phyloP scores from a whole-genome alignment of 129 eudicot genomes.

The Lonicera japonica region DNA sequence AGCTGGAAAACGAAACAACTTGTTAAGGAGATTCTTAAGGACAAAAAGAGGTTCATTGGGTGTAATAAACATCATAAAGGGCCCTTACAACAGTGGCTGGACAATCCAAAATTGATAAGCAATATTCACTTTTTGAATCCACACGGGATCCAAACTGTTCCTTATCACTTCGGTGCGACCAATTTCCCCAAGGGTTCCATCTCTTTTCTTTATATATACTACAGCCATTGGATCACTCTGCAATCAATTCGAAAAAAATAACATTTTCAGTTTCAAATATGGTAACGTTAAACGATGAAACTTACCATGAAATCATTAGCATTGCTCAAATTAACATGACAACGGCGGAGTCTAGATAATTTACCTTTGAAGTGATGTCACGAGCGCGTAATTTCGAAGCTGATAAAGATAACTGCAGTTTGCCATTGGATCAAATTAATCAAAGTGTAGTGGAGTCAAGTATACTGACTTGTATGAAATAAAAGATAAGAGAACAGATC shows the following conservation, averaged over 20 bases:
- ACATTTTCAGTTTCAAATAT: neutral
- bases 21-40: conserved; percentile 5
- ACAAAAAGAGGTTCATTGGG: conserved; percentile 6
- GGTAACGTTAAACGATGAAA: neutral
- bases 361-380: conserved; percentile 87
- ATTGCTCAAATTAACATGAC: neutral
- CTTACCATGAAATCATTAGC: neutral
- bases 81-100: conserved; percentile 69
- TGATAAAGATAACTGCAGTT: conserved; percentile 72
- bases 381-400: conserved; percentile 74
- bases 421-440: neutral
- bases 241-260: neutral
- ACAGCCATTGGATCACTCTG: conserved; percentile 99
- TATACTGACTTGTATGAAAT: neutral
- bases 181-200: conserved; percentile 72
- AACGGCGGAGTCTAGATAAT: neutral
- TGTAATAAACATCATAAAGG: conserved; percentile 7
- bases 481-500: neutral
- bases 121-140: conserved; percentile 74
- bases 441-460: neutral
- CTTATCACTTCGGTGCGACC: conserved; percentile 96
- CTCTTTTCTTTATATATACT: conserved; percentile 52
- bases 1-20: conserved; percentile 46
- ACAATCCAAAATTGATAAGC: conserved; percentile 82
- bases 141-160: conserved; percentile 75